Evolutionary conservation across 257 asterid genomes (phyloP).

Genomic region (Gynochthodes officinalis): DNA sequence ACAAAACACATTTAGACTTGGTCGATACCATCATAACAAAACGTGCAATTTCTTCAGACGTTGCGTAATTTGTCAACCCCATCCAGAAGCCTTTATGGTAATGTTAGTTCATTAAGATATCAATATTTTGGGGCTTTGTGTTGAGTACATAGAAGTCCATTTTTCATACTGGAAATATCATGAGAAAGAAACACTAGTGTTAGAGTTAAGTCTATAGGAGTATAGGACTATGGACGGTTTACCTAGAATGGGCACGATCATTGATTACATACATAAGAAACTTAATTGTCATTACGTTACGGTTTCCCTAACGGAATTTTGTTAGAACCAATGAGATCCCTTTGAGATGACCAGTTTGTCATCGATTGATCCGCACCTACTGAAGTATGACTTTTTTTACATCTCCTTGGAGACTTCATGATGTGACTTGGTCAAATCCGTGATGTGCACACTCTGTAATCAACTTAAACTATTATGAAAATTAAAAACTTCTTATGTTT

Average conservation of each 20-base stretch:
- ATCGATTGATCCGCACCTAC: slow-evolving; percentile 13
- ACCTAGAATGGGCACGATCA: slow-evolving; percentile 15
- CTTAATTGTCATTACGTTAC: not conserved
- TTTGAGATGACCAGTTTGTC: not conserved
- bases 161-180: too few species aligned
- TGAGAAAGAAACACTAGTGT: too few species aligned
- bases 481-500: not conserved
- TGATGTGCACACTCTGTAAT: not conserved
- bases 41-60: too few species aligned
- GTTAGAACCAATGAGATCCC: slow-evolving; percentile 12
- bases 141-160: too few species aligned
- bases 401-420: not conserved
- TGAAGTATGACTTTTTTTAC: slow-evolving; percentile 5
- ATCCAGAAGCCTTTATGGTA: too few species aligned
- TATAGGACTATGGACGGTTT: slow-evolving; percentile 18
- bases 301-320: slow-evolving; percentile 24
- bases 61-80: too few species aligned
- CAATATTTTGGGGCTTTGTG: too few species aligned
- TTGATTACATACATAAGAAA: not conserved
- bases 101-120: too few species aligned
- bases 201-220: too few species aligned
- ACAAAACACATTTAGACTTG: too few species aligned
- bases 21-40: too few species aligned
- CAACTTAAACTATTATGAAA: not conserved
- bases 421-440: slow-evolving; percentile 8